phyloP scores from a whole-genome alignment of 768 basidiomycete genomes.

The Leucocoprinus leucothites region DNA sequence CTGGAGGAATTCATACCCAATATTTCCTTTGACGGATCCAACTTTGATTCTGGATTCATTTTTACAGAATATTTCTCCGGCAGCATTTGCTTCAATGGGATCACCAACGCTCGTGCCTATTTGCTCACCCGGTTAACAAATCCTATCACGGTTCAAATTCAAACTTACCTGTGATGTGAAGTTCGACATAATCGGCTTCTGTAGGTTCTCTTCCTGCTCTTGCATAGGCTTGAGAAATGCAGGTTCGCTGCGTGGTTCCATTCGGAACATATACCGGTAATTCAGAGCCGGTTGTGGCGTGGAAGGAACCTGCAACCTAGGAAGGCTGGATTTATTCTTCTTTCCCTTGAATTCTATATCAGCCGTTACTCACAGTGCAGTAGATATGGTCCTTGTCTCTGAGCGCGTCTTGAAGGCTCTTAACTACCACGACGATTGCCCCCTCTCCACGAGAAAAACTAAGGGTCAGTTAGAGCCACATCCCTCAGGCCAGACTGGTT shows the following conservation, averaged over 20 bases:
- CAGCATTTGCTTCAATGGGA: conserved; percentile 48
- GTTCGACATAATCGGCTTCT: conserved; percentile 47
- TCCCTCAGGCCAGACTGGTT: neutral
- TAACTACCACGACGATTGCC: conserved; percentile 35
- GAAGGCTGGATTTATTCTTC: neutral
- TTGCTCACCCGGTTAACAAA: neutral
- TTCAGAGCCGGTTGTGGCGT: conserved; percentile 33
- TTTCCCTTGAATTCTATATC: neutral
- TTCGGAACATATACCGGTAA: conserved; percentile 37
- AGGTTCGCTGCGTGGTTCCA: conserved; percentile 31
- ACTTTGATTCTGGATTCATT: conserved; percentile 30
- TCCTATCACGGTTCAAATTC: neutral
- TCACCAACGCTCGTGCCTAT: conserved; percentile 41
- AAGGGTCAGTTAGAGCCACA: neutral
- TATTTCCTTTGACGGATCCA: conserved; percentile 45
- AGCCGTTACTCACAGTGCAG: conserved; percentile 27
- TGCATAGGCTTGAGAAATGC: conserved; percentile 34
- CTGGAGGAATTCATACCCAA: conserved; percentile 30
- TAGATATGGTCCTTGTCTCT: conserved; percentile 38
- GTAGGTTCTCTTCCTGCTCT: conserved; percentile 25
- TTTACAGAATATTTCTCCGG: conserved; percentile 31
- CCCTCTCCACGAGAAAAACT: conserved; percentile 40
- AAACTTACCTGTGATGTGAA: conserved; percentile 44
- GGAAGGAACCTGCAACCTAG: conserved; percentile 37
- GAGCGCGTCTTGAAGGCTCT: conserved; percentile 34